Conservation (phyloP, 352 stramenopile species). For the Pythium grandisporangium region DNA sequence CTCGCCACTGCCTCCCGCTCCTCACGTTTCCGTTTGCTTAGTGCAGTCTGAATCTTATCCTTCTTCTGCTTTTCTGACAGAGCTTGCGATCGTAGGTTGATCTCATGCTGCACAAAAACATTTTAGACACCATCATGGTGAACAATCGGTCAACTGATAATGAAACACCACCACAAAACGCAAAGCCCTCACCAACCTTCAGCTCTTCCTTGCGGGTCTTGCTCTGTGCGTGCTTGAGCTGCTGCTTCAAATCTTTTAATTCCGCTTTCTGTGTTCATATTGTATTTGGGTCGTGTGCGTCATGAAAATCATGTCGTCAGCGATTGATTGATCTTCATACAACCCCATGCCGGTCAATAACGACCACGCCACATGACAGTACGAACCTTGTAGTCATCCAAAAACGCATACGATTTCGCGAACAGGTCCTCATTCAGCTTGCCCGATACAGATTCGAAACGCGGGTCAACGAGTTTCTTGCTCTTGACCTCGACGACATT, state of each 20-base stretch:
- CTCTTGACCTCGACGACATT: slow-evolving; percentile 82
- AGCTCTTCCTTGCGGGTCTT: slow-evolving; percentile 61
- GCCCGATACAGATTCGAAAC: slow-evolving; percentile 77
- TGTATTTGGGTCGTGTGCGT: too few species aligned
- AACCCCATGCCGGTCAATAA: too few species aligned
- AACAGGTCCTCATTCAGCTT: slow-evolving; percentile 88
- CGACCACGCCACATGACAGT: too few species aligned
- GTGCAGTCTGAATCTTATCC: slow-evolving; percentile 52
- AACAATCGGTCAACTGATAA: too few species aligned
- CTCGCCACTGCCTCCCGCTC: slow-evolving; percentile 84
- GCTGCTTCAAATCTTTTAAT: slow-evolving; percentile 77
- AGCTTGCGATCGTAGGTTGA: slow-evolving; percentile 60
- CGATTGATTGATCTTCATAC: too few species aligned
- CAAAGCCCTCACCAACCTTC: slow-evolving; percentile 32
- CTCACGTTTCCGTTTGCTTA: slow-evolving; percentile 78
- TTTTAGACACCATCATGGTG: not conserved
- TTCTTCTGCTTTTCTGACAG: slow-evolving; percentile 67
- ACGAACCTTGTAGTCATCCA: slow-evolving; percentile 81
- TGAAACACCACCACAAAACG: not conserved
- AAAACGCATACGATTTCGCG: slow-evolving; percentile 81
- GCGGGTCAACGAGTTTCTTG: slow-evolving; percentile 62
- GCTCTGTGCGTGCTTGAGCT: slow-evolving; percentile 63
- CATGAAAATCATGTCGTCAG: too few species aligned
- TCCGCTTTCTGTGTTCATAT: slow-evolving; percentile 79
- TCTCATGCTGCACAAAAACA: slow-evolving; percentile 30